Evolutionary conservation across 805 yeast genomes (phyloP).

Genomic region (Saturnispora besseyi): DNA sequence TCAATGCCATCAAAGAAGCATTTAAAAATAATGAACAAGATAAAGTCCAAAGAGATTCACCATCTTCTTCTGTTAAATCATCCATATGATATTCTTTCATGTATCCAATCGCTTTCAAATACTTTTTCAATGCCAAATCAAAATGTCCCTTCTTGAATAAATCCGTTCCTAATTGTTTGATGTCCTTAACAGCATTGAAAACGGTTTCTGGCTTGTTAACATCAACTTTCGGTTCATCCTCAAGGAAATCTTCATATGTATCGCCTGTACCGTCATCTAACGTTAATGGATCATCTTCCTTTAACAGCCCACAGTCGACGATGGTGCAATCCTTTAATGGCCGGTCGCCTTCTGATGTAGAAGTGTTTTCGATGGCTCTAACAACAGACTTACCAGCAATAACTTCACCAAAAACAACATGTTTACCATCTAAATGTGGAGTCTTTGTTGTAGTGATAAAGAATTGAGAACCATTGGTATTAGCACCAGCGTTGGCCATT

Average conservation of each 20-base stretch:
- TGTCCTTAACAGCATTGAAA: conserved; percentile 48
- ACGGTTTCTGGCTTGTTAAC: conserved; percentile 54
- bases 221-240: conserved; percentile 64
- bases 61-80: conserved; percentile 47
- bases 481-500: conserved; percentile 96
- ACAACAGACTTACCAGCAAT: conserved; percentile 73
- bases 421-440: conserved; percentile 92
- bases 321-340: conserved; percentile 68
- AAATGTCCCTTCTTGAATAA: conserved; percentile 59
- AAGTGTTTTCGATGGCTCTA: conserved; percentile 63
- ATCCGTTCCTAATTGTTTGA: conserved; percentile 73
- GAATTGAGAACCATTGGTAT: conserved; percentile 93
- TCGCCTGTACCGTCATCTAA: conserved; percentile 81
- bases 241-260: conserved; percentile 62
- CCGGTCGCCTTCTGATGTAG: conserved; percentile 57
- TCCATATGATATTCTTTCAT: conserved; percentile 69
- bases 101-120: conserved; percentile 62
- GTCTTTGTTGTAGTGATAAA: conserved; percentile 89
- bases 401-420: conserved; percentile 92
- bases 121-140: conserved; percentile 53
- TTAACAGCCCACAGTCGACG: conserved; percentile 69
- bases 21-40: conserved; percentile 62
- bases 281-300: conserved; percentile 42
- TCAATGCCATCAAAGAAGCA: conserved; percentile 65
- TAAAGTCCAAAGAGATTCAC: conserved; percentile 40